These are phyloP conservation scores for Trichosporon sp. DNA, from an alignment of 1,284 basidiomycete species.

Conservation along the genomic window DNA sequence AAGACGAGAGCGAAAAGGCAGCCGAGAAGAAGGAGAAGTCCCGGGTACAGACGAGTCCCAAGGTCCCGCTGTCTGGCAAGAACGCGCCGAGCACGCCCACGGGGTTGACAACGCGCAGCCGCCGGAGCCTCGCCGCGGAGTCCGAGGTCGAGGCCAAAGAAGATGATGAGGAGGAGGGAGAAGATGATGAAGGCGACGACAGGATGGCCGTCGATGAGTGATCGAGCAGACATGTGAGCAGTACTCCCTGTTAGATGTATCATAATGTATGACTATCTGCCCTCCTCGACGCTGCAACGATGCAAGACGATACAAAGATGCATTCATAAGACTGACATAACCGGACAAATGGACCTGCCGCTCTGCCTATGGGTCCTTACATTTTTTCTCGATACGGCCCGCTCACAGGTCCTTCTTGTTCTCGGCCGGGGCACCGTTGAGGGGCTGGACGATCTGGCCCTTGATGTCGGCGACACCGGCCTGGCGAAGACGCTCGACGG, in stretches of 20 bases:
- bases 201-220: not conserved
- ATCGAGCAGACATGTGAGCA: no score
- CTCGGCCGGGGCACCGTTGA: not conserved
- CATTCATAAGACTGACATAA: not conserved
- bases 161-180: not conserved
- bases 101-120: not conserved
- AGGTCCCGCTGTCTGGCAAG: constrained; percentile 22
- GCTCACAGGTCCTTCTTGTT: constrained; percentile 10
- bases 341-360: not conserved
- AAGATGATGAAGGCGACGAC: not conserved
- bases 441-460: constrained; percentile 20
- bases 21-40: constrained; percentile 1
- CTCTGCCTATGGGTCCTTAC: no score
- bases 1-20: not conserved
- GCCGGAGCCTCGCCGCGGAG: not conserved
- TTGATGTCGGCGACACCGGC: constrained; percentile 26
- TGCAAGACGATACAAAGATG: not conserved
- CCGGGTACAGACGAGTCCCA: constrained; percentile 9
- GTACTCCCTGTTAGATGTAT: not conserved
- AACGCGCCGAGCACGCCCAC: constrained; percentile 4
- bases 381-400: no score
- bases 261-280: not conserved
- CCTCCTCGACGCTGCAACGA: not conserved
- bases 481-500: constrained; percentile 58
- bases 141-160: not conserved